Conservation (phyloP, 106 monocot species). For the Triglochin maritima region DNA sequence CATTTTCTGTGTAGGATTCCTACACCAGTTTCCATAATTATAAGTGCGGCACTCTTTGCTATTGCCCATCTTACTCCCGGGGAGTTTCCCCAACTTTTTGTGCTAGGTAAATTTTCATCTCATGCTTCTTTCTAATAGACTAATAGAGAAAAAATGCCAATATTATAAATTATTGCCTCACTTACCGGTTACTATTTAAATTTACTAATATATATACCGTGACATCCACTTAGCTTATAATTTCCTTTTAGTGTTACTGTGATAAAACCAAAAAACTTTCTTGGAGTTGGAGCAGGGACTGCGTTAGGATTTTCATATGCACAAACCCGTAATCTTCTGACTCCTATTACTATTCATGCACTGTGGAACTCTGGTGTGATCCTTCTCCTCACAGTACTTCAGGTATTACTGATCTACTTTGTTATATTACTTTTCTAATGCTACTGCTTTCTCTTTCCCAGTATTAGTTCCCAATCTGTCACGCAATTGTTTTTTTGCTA, state of each 20-base stretch:
- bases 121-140: background rate
- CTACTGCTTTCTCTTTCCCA: background rate
- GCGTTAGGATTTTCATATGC: constrained; percentile 82
- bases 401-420: constrained; percentile 24
- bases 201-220: background rate
- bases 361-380: constrained; percentile 91
- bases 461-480: too few relatives aligned
- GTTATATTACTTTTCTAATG: background rate
- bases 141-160: background rate
- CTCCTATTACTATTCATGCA: constrained; percentile 86
- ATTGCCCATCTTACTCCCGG: constrained; percentile 89
- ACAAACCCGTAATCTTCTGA: constrained; percentile 88
- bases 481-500: too few relatives aligned
- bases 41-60: constrained; percentile 78
- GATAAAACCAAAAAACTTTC: too few relatives aligned
- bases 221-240: too few relatives aligned
- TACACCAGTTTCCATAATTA: constrained; percentile 65
- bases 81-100: constrained; percentile 90
- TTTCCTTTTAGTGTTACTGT: too few relatives aligned
- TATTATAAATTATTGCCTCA: background rate
- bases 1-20: constrained; percentile 47
- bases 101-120: constrained; percentile 41
- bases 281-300: constrained; percentile 30
- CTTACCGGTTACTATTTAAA: background rate
- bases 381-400: constrained; percentile 74